Evolutionary conservation across 495 filamentous ascomycete genomes (phyloP).

Genomic region (Penicillium soppii): DNA sequence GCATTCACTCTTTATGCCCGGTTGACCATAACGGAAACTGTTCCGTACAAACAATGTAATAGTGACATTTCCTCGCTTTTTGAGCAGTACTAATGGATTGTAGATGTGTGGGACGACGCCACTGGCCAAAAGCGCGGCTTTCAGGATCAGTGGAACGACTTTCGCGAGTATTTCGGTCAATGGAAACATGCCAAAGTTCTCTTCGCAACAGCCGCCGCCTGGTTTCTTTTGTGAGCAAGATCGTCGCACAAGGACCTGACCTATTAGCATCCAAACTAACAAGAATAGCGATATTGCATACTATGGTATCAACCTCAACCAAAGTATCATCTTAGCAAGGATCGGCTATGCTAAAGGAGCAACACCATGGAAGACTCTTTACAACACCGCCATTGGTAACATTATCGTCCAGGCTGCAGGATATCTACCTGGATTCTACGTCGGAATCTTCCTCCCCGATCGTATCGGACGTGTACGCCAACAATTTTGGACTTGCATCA

Average conservation of each 20-base stretch:
- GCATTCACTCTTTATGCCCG: slow-evolving; percentile 16
- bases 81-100: not conserved
- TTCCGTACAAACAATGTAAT: slow-evolving; percentile 15
- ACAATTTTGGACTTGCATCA: slow-evolving; percentile 26
- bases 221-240: slow-evolving; percentile 22
- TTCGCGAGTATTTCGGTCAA: slow-evolving; percentile 19
- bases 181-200: slow-evolving; percentile 21
- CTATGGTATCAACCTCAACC: slow-evolving; percentile 41
- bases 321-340: slow-evolving; percentile 29
- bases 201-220: slow-evolving; percentile 21
- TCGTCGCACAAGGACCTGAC: no score
- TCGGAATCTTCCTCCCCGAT: slow-evolving; percentile 35
- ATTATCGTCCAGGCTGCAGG: slow-evolving; percentile 35
- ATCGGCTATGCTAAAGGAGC: slow-evolving; percentile 33
- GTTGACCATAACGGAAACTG: slow-evolving; percentile 14
- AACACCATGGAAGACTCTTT: slow-evolving; percentile 30
- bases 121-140: slow-evolving; percentile 14
- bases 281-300: slow-evolving; percentile 32
- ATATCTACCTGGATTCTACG: slow-evolving; percentile 36
- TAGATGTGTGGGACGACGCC: slow-evolving; percentile 14
- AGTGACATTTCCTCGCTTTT: no score
- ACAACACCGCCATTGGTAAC: slow-evolving; percentile 33
- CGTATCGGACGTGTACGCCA: slow-evolving; percentile 30
- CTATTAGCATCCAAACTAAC: not conserved
- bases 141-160: slow-evolving; percentile 19